These are phyloP conservation scores for Clavispora santaluciae DNA, from an alignment of 805 yeast species.

Conservation along the genomic window DNA sequence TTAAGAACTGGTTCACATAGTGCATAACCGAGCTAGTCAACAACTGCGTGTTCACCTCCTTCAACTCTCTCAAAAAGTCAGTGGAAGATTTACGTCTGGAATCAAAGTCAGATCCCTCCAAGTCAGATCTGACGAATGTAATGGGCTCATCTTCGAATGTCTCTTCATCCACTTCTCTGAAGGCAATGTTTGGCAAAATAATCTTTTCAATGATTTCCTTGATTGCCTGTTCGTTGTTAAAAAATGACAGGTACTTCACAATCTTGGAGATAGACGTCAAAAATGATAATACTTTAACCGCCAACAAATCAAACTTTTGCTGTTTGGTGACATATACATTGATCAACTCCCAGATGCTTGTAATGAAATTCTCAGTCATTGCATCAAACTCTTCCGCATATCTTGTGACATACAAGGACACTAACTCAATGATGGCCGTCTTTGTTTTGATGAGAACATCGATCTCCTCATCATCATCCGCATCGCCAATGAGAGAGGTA, in stretches of 20 bases:
- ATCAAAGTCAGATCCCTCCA: slow-evolving; percentile 93
- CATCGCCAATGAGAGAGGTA: slow-evolving; percentile 50
- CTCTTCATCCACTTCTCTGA: slow-evolving; percentile 88
- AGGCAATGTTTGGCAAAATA: slow-evolving; percentile 79
- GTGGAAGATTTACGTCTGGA: slow-evolving; percentile 91
- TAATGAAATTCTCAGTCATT: slow-evolving; percentile 70
- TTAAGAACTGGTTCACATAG: slow-evolving; percentile 65
- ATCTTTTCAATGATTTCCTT: slow-evolving; percentile 77
- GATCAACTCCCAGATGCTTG: slow-evolving; percentile 75
- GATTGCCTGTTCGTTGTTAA: slow-evolving; percentile 50
- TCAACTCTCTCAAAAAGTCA: slow-evolving; percentile 82
- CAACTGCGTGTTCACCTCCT: slow-evolving; percentile 66
- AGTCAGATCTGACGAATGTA: slow-evolving; percentile 83
- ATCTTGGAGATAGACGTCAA: slow-evolving; percentile 75
- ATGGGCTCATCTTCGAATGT: slow-evolving; percentile 96
- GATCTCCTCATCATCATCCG: slow-evolving; percentile 56
- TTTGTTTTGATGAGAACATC: slow-evolving; percentile 69
- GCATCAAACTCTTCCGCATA: slow-evolving; percentile 90
- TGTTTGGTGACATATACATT: slow-evolving; percentile 57
- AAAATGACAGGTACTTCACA: slow-evolving; percentile 55
- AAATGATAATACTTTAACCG: slow-evolving; percentile 74
- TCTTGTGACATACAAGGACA: slow-evolving; percentile 81
- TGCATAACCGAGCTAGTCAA: slow-evolving; percentile 71
- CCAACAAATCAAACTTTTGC: slow-evolving; percentile 78
- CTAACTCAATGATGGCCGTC: slow-evolving; percentile 77